These are phyloP conservation scores for Diphasiastrum complanatum DNA, from an alignment of 83 land plant genomes.

Conservation along the genomic window DNA sequence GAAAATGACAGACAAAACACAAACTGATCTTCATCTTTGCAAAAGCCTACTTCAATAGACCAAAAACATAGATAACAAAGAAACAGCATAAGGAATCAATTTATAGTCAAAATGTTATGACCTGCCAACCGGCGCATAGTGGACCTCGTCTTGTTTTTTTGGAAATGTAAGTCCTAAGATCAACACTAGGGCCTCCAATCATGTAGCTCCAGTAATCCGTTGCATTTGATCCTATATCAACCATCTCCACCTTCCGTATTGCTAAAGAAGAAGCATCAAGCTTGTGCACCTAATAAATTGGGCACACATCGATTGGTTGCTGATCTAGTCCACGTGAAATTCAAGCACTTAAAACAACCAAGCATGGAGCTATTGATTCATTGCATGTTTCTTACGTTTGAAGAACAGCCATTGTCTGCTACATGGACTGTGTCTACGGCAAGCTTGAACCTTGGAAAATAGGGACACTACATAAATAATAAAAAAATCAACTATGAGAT, in stretches of 20 bases:
- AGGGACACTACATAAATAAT: conserved; percentile 18
- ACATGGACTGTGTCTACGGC: conserved; percentile 23
- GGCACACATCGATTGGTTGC: background rate
- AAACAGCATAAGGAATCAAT: too few species aligned
- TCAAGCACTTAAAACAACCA: conserved; percentile 7
- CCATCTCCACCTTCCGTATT: conserved; percentile 23
- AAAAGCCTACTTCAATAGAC: too few species aligned
- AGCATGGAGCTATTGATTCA: background rate
- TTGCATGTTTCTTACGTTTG: conserved; percentile 19
- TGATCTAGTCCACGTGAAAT: too few species aligned
- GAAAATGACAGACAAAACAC: too few species aligned
- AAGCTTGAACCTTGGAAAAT: conserved; percentile 20
- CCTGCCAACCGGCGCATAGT: conserved; percentile 26
- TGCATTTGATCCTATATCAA: conserved; percentile 33
- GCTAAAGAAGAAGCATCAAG: conserved; percentile 41
- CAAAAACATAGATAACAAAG: too few species aligned
- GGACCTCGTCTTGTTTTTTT: conserved; percentile 25
- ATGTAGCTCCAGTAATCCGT: conserved; percentile 31
- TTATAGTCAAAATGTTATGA: too few species aligned
- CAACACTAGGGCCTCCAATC: conserved; percentile 36
- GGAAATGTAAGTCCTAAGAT: conserved; percentile 21
- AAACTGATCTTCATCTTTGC: too few species aligned
- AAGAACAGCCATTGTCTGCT: conserved; percentile 20
- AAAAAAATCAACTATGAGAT: background rate
- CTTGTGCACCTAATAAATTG: conserved; percentile 50